Evolutionary conservation across 2,329 filamentous ascomycete genomes (phyloP).

Genomic region (Colletotrichum sp.): DNA sequence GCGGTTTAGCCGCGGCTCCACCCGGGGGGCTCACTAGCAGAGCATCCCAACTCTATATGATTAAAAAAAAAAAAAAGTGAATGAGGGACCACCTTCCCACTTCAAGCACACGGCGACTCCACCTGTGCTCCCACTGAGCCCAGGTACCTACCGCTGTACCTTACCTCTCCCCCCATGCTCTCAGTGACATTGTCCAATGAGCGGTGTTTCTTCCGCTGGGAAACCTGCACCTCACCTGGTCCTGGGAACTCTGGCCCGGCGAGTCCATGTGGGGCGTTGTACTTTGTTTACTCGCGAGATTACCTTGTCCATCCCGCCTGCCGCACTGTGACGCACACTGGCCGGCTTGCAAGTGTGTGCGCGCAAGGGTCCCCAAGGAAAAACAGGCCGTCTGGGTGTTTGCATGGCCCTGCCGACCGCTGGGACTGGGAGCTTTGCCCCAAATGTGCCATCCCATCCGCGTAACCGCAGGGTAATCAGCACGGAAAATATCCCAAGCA

Average conservation of each 20-base stretch:
- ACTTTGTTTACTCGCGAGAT: conserved; percentile 22
- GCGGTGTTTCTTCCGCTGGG: not conserved
- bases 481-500: not conserved
- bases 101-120: not conserved
- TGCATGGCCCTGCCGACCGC: not conserved
- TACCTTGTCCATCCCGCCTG: not conserved
- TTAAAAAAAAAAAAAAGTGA: not conserved
- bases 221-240: conserved; percentile 20
- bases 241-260: conserved; percentile 14
- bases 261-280: conserved; percentile 13
- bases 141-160: not conserved
- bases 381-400: not conserved
- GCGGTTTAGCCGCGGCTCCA: no score
- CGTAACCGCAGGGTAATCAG: not conserved
- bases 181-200: not conserved
- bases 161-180: conserved; percentile 3
- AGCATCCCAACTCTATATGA: no score
- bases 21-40: no score
- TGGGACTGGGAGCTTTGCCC: conserved; percentile 1
- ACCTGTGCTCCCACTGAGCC: conserved; percentile 5
- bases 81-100: conserved; percentile 3
- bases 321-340: conserved; percentile 13
- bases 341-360: not conserved
- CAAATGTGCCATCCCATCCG: conserved; percentile 19
- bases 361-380: not conserved